phyloP scores from a whole-genome alignment of 106 monocot genomes.

The Dioscorea dumetorum region DNA sequence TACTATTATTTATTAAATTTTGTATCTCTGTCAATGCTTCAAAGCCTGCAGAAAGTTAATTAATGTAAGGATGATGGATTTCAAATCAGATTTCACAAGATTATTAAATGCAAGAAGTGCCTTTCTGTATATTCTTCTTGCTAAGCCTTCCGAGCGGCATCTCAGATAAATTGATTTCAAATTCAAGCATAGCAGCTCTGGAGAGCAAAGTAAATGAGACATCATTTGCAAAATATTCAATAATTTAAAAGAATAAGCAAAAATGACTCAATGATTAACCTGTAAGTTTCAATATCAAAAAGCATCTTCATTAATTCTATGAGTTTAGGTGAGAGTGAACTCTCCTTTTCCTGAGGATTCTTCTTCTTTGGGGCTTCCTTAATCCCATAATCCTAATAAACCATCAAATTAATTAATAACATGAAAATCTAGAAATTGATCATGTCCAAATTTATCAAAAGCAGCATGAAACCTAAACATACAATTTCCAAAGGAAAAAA shows the following conservation, averaged over 20 bases:
- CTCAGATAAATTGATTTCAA: constrained; percentile 92
- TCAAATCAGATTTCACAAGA: too few relatives aligned
- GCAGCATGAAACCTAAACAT: constrained; percentile 1
- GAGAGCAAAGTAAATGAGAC: constrained; percentile 9
- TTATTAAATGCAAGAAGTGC: constrained; percentile 14
- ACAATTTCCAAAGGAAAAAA: constrained; percentile 96
- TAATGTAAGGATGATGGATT: too few relatives aligned
- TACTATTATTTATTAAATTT: constrained; percentile 57
- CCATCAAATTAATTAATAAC: constrained; percentile 7
- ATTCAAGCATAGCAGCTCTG: constrained; percentile 98
- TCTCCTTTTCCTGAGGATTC: constrained; percentile 31
- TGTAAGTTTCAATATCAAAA: constrained; percentile 97
- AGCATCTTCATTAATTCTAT: constrained; percentile 85
- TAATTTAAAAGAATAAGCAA: background rate
- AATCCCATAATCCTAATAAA: constrained; percentile 87
- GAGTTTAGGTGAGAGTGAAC: constrained; percentile 56
- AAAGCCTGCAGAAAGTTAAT: constrained; percentile 58
- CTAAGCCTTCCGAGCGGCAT: constrained; percentile 99
- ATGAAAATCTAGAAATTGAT: constrained; percentile 3
- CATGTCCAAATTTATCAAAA: background rate
- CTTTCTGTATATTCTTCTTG: constrained; percentile 92
- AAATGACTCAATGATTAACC: constrained; percentile 26
- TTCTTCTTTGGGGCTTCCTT: constrained; percentile 61
- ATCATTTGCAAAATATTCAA: too few relatives aligned
- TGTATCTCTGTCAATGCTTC: constrained; percentile 95